phyloP scores from a whole-genome alignment of 2,329 filamentous ascomycete species.

The Pseudocercospora crystallina region DNA sequence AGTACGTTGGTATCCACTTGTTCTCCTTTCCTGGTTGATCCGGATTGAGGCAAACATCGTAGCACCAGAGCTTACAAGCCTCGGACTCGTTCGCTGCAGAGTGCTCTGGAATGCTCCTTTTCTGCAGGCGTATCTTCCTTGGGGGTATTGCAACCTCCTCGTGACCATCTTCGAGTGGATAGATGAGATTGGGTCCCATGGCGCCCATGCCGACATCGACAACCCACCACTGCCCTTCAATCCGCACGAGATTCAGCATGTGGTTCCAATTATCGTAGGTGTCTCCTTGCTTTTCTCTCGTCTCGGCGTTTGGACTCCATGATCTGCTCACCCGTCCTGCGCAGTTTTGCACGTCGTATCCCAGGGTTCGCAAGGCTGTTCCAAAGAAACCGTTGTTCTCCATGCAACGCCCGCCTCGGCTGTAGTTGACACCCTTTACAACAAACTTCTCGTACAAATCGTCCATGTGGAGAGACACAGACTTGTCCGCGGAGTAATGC shows the following conservation, averaged over 20 bases:
- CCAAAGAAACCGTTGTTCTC: slow-evolving; percentile 58
- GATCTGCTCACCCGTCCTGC: slow-evolving; percentile 41
- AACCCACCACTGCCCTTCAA: slow-evolving; percentile 25
- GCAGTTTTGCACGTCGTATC: slow-evolving; percentile 46
- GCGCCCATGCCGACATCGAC: slow-evolving; percentile 47
- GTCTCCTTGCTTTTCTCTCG: slow-evolving; percentile 20
- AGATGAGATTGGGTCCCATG: slow-evolving; percentile 38
- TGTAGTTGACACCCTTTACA: slow-evolving; percentile 34
- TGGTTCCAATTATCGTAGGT: slow-evolving; percentile 40
- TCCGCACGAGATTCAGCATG: slow-evolving; percentile 47
- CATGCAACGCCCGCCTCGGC: slow-evolving; percentile 60
- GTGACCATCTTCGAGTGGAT: slow-evolving; percentile 36
- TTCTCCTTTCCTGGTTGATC: slow-evolving; percentile 33
- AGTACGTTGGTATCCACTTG: slow-evolving; percentile 63
- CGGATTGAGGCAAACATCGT: slow-evolving; percentile 34
- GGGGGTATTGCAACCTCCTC: slow-evolving; percentile 20
- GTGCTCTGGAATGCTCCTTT: slow-evolving; percentile 25
- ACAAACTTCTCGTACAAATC: slow-evolving; percentile 56
- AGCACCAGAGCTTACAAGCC: slow-evolving; percentile 46
- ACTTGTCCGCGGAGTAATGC: slow-evolving; percentile 53
- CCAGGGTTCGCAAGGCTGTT: slow-evolving; percentile 52
- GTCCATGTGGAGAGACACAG: slow-evolving; percentile 51
- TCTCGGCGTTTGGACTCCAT: slow-evolving; percentile 23
- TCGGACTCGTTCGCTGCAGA: slow-evolving; percentile 22
- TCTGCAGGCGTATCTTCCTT: slow-evolving; percentile 26